Conservation (phyloP, 306 rosid species). For the Lithocarpus polystachyus region DNA sequence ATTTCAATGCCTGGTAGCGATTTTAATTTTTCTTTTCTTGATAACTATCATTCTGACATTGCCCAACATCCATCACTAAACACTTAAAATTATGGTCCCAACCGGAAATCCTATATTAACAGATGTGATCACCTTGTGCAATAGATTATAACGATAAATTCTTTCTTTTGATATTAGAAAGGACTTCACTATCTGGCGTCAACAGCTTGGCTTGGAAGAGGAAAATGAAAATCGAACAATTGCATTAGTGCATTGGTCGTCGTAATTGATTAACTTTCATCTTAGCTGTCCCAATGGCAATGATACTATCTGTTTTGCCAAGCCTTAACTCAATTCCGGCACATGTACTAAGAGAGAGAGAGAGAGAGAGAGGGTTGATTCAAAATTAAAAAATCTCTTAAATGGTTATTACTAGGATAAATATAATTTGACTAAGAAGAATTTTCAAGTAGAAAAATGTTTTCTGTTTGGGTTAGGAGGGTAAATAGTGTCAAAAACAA, state of each 20-base stretch:
- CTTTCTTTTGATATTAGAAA: no score
- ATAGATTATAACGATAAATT: no score
- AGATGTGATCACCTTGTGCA: no score
- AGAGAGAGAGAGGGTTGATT: background rate
- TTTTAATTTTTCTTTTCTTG: background rate
- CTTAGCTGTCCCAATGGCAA: no score
- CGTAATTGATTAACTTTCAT: no score
- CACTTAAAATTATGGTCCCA: background rate
- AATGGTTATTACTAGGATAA: background rate
- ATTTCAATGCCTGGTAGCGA: background rate
- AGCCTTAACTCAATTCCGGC: background rate
- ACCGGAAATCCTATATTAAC: no score
- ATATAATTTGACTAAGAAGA: background rate
- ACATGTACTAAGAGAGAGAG: background rate
- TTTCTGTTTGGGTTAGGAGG: slow-evolving; percentile 18
- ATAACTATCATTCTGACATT: background rate
- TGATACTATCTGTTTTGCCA: no score
- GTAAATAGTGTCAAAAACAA: slow-evolving; percentile 33
- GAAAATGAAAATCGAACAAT: no score
- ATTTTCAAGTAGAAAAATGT: background rate
- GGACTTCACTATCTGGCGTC: no score
- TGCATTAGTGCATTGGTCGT: no score
- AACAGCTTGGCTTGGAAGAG: no score
- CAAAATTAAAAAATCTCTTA: background rate
- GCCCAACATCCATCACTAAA: background rate